Evolutionary conservation across 169 alveolate genomes (phyloP).

Genomic region (Plasmodium sp.): DNA sequence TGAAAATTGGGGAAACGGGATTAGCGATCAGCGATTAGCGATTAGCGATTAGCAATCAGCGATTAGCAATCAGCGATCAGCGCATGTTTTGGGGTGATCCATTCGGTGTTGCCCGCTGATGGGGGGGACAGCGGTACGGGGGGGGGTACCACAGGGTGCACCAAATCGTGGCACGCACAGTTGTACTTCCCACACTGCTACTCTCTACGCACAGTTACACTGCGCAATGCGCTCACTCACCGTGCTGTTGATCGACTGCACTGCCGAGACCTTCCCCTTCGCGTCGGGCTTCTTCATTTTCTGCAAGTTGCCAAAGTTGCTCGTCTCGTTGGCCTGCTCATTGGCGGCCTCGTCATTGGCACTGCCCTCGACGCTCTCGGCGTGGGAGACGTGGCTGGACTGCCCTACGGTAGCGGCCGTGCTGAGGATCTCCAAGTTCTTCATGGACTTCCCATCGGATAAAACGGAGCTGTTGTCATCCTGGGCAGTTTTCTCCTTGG

Average conservation of each 20-base stretch:
- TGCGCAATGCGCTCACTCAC: neutral
- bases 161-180: neutral
- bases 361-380: constrained; percentile 77
- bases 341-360: constrained; percentile 56
- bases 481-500: constrained; percentile 64
- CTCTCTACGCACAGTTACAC: neutral
- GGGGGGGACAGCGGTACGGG: neutral
- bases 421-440: constrained; percentile 79
- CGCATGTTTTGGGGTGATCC: neutral
- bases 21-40: neutral
- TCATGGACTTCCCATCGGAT: constrained; percentile 82
- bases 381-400: constrained; percentile 81
- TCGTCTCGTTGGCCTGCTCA: constrained; percentile 83
- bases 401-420: constrained; percentile 87
- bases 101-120: neutral
- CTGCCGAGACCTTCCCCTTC: constrained; percentile 77
- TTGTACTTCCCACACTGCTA: neutral
- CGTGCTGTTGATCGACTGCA: constrained; percentile 70
- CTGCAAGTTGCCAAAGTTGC: constrained; percentile 17
- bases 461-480: constrained; percentile 80
- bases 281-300: constrained; percentile 76
- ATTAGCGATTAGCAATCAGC: neutral
- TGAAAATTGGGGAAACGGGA: constrained; percentile 78
- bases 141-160: neutral
- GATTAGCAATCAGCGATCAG: neutral